Conservation (phyloP, 1,284 basidiomycete species). For the Cutaneotrichosporon cavernicola region DNA sequence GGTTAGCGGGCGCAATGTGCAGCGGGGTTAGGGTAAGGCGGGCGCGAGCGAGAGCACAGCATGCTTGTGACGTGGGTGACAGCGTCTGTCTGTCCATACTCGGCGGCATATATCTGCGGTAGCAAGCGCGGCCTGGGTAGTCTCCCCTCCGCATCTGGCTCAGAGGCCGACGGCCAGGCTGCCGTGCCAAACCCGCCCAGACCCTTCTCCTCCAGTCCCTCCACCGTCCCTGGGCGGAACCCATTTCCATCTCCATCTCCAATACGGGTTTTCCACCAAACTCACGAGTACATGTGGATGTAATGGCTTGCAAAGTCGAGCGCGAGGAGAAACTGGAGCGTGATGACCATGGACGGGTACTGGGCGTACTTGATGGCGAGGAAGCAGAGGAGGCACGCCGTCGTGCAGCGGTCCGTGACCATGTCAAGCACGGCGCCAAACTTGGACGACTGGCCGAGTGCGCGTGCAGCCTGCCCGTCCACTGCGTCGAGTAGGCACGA, state of each 20-base stretch:
- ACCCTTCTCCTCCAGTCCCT: neutral
- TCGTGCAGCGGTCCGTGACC: slow-evolving; percentile 99
- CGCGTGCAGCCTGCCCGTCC: slow-evolving; percentile 91
- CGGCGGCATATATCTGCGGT: neutral
- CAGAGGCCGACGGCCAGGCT: neutral
- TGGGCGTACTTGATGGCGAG: slow-evolving; percentile 58
- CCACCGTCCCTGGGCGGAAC: no score
- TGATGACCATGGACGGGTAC: slow-evolving; percentile 76
- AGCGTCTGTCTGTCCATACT: neutral
- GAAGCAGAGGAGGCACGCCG: slow-evolving; percentile 91
- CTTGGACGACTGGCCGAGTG: slow-evolving; percentile 84
- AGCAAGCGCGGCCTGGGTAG: neutral
- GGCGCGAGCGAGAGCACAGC: no score
- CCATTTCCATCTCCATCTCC: neutral
- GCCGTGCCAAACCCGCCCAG: neutral
- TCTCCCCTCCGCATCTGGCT: neutral
- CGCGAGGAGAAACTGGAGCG: slow-evolving; percentile 93
- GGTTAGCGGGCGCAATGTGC: neutral
- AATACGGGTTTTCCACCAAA: slow-evolving; percentile 11
- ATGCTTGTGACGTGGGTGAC: neutral
- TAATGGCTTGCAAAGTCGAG: slow-evolving; percentile 98
- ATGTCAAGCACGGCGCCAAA: slow-evolving; percentile 99
- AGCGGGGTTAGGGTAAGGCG: no score
- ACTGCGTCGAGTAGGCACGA: slow-evolving; percentile 95
- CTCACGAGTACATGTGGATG: slow-evolving; percentile 99